A percentile compares a stretch with the other conserved stretches of the same genome.
Conservation (phyloP, 2,329 filamentous ascomycete genomes). For the Cercospora janseana region DNA sequence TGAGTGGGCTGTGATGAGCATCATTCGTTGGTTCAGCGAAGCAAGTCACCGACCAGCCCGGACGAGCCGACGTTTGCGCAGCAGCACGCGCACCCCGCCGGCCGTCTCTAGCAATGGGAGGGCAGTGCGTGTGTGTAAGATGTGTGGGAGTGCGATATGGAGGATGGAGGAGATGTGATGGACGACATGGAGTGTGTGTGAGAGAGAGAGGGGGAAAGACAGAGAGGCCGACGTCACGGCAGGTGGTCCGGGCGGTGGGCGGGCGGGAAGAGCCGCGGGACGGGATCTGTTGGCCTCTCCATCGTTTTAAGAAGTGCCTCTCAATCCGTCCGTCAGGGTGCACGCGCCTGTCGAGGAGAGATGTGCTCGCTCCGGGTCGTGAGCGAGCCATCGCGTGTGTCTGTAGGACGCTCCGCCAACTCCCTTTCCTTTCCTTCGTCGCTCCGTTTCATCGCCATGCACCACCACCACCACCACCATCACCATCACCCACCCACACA, state of each 20-base stretch:
- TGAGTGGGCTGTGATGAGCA: neutral
- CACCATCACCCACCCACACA: neutral
- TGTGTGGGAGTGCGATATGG: too few species aligned
- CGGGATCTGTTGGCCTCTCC: too few species aligned
- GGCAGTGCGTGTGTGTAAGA: too few species aligned
- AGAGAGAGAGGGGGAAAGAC: too few species aligned
- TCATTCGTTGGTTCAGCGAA: neutral
- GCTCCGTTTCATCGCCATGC: neutral
- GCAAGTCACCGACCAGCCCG: conserved; percentile 5
- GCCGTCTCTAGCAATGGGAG: too few species aligned
- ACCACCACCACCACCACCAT: conserved; percentile 4
- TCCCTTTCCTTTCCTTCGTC: neutral
- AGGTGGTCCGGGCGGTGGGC: too few species aligned
- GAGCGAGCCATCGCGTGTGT: neutral
- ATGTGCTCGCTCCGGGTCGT: conserved; percentile 11
- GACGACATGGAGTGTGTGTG: too few species aligned
- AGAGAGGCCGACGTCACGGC: too few species aligned
- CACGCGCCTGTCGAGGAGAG: conserved; percentile 4
- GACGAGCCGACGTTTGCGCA: neutral
- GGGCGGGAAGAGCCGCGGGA: too few species aligned
- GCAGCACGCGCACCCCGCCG: neutral
- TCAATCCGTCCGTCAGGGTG: conserved; percentile 2
- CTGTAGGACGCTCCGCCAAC: conserved; percentile 1
- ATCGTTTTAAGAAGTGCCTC: too few species aligned
- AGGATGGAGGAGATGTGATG: too few species aligned